These are phyloP conservation scores for Populus davidiana DNA, from an alignment of 345 rosid genomes.

Conservation along the genomic window DNA sequence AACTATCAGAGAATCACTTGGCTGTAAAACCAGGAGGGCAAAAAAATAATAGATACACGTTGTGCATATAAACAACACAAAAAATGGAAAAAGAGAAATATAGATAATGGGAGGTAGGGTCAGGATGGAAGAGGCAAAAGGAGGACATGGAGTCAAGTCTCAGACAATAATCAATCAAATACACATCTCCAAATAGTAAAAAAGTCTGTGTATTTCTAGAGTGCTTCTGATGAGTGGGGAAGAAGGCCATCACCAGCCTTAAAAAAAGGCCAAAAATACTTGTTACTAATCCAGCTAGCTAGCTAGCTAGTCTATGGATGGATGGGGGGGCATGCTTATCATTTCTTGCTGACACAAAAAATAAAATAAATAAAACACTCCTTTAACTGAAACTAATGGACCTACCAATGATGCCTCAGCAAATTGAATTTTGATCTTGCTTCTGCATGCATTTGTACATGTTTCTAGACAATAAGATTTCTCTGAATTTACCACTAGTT, in stretches of 20 bases:
- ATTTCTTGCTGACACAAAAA: background rate
- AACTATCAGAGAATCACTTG: too few species aligned
- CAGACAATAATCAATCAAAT: conserved; percentile 13
- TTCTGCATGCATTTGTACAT: background rate
- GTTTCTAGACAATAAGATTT: background rate
- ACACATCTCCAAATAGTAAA: background rate
- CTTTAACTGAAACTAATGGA: background rate
- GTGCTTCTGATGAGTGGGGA: background rate
- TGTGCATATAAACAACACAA: background rate
- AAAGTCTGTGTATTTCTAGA: background rate
- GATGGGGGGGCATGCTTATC: conserved; percentile 9
- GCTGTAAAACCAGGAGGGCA: background rate
- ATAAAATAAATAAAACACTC: background rate
- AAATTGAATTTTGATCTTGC: background rate
- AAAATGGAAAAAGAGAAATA: background rate
- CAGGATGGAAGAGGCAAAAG: background rate
- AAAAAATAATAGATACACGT: background rate
- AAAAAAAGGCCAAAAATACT: background rate
- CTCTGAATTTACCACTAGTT: background rate
- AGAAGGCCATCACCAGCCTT: background rate
- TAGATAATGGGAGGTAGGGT: background rate
- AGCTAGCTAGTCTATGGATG: background rate
- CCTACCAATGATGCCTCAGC: conserved; percentile 8
- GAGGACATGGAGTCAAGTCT: background rate
- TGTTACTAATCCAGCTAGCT: background rate